These are phyloP conservation scores for Chalaropsis thielavioides DNA, from an alignment of 2,329 filamentous ascomycete species.

Conservation along the genomic window DNA sequence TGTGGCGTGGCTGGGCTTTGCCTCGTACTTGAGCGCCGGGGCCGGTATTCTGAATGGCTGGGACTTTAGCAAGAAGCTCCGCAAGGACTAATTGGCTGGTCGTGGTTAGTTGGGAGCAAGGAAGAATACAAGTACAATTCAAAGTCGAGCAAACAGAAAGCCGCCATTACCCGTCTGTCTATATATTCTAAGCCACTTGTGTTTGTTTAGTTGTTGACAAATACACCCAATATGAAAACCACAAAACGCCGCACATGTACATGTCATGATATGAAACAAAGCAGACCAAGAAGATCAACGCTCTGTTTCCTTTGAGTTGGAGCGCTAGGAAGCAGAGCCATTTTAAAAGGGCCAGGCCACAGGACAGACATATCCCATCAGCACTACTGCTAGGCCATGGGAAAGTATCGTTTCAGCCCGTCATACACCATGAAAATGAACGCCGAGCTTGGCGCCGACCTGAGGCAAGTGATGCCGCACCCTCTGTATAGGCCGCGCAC, in stretches of 20 bases:
- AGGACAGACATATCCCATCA: not conserved
- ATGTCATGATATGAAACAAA: not conserved
- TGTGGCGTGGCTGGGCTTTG: conserved; percentile 72
- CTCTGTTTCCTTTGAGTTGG: not conserved
- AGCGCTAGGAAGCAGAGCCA: not conserved
- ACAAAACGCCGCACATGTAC: not conserved
- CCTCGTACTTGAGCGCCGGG: conserved; percentile 65
- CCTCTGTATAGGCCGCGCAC: conserved; percentile 79
- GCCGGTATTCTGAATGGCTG: conserved; percentile 55
- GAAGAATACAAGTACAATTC: not conserved
- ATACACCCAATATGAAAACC: not conserved
- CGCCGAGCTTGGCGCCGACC: conserved; percentile 87
- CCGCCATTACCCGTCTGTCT: not conserved
- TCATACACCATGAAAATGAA: conserved; percentile 97
- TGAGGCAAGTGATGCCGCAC: conserved; percentile 80
- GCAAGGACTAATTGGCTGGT: conserved; percentile 18
- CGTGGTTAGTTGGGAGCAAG: not conserved
- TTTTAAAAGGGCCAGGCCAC: not conserved
- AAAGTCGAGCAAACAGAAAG: not conserved
- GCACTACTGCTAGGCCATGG: conserved; percentile 27
- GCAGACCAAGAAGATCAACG: not conserved
- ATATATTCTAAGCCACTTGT: not conserved
- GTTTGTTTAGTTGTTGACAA: not conserved
- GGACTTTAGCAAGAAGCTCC: conserved; percentile 33
- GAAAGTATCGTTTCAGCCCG: conserved; percentile 57